Evolutionary conservation across 2,329 filamentous ascomycete species (phyloP).

Genomic region (Hymenoscyphus linearis): DNA sequence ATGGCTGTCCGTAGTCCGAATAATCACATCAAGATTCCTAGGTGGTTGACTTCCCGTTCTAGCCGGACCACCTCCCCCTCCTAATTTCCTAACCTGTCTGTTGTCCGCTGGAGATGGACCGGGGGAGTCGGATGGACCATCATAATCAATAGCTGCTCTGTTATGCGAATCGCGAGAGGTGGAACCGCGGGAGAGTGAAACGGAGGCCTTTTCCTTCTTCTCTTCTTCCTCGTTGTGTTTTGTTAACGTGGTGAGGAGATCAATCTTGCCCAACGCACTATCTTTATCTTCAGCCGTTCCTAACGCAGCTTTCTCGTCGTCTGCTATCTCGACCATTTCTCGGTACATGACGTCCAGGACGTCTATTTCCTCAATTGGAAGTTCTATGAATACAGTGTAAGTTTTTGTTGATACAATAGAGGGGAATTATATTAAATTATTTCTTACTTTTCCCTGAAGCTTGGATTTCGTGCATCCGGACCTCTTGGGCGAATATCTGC

Average conservation of each 20-base stretch:
- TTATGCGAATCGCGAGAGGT: slow-evolving; percentile 23
- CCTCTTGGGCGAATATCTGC: slow-evolving; percentile 13
- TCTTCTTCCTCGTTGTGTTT: slow-evolving; percentile 22
- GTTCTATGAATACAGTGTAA: slow-evolving; percentile 11
- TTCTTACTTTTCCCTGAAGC: neutral
- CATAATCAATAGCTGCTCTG: slow-evolving; percentile 26
- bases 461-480: slow-evolving; percentile 3
- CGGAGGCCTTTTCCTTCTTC: slow-evolving; percentile 7
- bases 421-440: neutral
- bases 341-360: slow-evolving; percentile 25
- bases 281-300: slow-evolving; percentile 7
- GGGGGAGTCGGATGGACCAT: slow-evolving; percentile 30
- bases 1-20: slow-evolving; percentile 17
- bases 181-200: slow-evolving; percentile 17
- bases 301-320: slow-evolving; percentile 19
- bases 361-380: slow-evolving; percentile 22
- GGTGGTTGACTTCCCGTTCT: slow-evolving; percentile 30
- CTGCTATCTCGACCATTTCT: slow-evolving; percentile 28
- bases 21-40: slow-evolving; percentile 17
- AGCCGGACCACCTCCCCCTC: slow-evolving; percentile 7
- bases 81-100: slow-evolving; percentile 26
- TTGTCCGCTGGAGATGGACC: slow-evolving; percentile 29
- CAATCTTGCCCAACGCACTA: slow-evolving; percentile 11
- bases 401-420: neutral
- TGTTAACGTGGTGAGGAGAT: slow-evolving; percentile 19